Percentiles rank a stretch among this genome's conserved stretches.
These are phyloP conservation scores for Metarhizium robertsii DNA, from an alignment of 2,329 filamentous ascomycete species.

Conservation along the genomic window DNA sequence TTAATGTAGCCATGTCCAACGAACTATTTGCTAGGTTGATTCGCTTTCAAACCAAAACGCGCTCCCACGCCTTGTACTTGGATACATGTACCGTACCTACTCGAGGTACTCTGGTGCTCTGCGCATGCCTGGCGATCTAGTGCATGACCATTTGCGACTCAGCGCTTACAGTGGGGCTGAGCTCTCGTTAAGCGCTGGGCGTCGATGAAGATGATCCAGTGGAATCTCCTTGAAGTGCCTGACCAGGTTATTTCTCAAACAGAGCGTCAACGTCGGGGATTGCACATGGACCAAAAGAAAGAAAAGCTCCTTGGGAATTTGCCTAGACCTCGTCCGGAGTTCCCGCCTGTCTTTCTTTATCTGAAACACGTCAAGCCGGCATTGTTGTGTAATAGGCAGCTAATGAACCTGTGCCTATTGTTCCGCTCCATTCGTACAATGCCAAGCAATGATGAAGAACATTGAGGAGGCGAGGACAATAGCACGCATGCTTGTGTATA, in stretches of 20 bases:
- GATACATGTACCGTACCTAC: too few relatives aligned
- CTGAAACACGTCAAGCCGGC: background rate
- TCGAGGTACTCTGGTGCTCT: too few relatives aligned
- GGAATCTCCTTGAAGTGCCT: background rate
- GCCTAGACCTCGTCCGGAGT: background rate
- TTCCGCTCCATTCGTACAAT: background rate
- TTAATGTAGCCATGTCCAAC: too few relatives aligned
- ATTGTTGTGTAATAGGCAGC: background rate
- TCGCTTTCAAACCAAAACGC: too few relatives aligned
- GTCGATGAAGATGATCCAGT: background rate
- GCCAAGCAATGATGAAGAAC: background rate
- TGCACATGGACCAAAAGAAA: background rate
- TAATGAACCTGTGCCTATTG: background rate
- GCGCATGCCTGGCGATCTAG: too few relatives aligned
- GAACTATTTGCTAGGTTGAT: too few relatives aligned
- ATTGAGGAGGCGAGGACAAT: background rate
- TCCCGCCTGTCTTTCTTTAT: background rate
- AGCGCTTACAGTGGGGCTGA: constrained; percentile 1
- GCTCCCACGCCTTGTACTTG: too few relatives aligned
- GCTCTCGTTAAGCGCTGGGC: background rate
- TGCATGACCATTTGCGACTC: background rate
- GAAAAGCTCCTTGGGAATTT: background rate
- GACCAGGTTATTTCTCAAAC: background rate
- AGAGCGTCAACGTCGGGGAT: background rate
- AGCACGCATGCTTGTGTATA: too few relatives aligned